Base-by-base conservation (phyloP, 345 rosid species). In the Mallotus nudiflorus region DNA sequence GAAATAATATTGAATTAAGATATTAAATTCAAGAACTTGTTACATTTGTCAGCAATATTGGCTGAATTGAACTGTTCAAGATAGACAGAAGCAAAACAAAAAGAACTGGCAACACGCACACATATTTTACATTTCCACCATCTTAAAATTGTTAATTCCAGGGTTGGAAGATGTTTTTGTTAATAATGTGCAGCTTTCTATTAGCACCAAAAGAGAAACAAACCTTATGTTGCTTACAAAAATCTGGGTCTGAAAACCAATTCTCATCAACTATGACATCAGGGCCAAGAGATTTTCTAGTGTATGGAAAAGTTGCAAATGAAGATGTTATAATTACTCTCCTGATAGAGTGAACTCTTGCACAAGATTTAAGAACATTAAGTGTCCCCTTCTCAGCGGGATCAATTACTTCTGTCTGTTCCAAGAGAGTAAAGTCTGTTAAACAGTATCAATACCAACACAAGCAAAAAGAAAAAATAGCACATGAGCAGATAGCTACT, bases 371-470 rank as follows among this genome's bases (percentile, higher is more conserved):
- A 12, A 70, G 73, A 20, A 60, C 59, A 60, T 51, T 28, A 69
- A 22, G 0, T 58, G 98, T 93, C 48, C 97, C 73, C 2, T 5
- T 42, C 65, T 58, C 44, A 0, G 98, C 98, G 72, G 94, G 98
- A 73, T 87, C 97, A 69, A 91, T 69, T 76, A 91, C 77, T 73
- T 93, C 96, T 97, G n/a, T n/a, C n/a, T n/a, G n/a, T n/a, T n/a
- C n/a, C n/a, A n/a, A n/a, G n/a, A n/a, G n/a, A n/a, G n/a, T n/a
- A n/a, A n/a, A n/a, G n/a, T n/a, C n/a, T n/a, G n/a, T n/a, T n/a
- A n/a, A n/a, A n/a, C n/a, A n/a, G n/a, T n/a, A n/a, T n/a, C n/a
- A n/a, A n/a, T n/a, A n/a, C n/a, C n/a, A n/a, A 19, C 12, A 53
- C 19, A 54, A 1, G 19, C 28, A 53, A 51, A 29, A 42, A 42